Conservation (phyloP, 148 eudicot genomes). For the Cornus florida region DNA sequence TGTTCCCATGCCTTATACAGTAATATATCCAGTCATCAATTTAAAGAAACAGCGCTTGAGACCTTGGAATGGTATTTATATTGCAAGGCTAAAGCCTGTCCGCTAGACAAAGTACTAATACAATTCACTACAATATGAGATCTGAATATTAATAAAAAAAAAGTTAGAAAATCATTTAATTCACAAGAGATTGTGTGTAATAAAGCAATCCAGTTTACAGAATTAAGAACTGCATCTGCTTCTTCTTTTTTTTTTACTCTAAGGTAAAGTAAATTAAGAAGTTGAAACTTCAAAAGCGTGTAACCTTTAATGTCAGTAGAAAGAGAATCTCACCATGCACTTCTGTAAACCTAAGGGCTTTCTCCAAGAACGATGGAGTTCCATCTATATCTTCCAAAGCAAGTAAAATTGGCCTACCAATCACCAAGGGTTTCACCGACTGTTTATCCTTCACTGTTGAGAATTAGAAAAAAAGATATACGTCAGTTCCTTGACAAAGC, state of each 20-base stretch:
- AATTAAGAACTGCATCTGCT: neutral
- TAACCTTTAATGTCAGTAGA: constrained; percentile 2
- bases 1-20: too few relatives aligned
- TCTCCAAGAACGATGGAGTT: constrained; percentile 91
- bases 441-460: constrained; percentile 54
- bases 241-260: neutral
- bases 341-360: constrained; percentile 85
- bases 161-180: neutral
- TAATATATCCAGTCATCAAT: neutral
- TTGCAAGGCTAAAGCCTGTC: too few relatives aligned
- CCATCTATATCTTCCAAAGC: constrained; percentile 98
- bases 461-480: neutral
- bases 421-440: constrained; percentile 60
- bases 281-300: neutral
- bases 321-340: constrained; percentile 56
- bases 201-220: neutral
- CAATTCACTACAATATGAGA: neutral
- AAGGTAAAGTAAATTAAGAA: neutral
- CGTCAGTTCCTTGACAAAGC: neutral
- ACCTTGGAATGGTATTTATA: neutral
- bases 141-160: neutral
- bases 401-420: constrained; percentile 81
- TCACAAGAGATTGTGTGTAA: neutral
- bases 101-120: neutral
- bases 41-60: too few relatives aligned